These are phyloP conservation scores for Epichloe hybrida DNA, from an alignment of 2,329 filamentous ascomycete species.

Conservation along the genomic window DNA sequence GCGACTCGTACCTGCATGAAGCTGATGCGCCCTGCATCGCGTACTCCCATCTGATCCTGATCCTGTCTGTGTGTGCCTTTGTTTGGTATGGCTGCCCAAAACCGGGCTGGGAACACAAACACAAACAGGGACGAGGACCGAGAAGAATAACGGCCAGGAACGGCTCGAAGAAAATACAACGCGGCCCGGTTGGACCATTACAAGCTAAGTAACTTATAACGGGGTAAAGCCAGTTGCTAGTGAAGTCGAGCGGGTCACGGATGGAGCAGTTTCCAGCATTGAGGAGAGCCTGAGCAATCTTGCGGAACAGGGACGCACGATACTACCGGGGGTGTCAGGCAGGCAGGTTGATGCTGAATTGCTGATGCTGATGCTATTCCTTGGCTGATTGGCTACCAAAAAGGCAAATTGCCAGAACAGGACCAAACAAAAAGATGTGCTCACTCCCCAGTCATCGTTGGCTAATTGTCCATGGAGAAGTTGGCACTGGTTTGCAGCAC, in stretches of 20 bases:
- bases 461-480: too few species aligned
- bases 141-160: neutral
- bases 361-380: too few species aligned
- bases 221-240: neutral
- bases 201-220: neutral
- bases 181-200: neutral
- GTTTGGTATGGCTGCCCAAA: too few species aligned
- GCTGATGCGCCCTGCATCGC: neutral
- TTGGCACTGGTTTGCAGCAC: too few species aligned
- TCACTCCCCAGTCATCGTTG: too few species aligned
- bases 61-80: too few species aligned
- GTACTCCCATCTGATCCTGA: neutral
- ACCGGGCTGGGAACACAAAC: neutral
- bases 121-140: neutral
- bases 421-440: too few species aligned
- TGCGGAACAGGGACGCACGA: neutral
- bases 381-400: too few species aligned
- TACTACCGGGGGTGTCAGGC: neutral
- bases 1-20: neutral
- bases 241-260: neutral
- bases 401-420: too few species aligned
- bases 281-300: conserved; percentile 3
- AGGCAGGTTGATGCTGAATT: too few species aligned
- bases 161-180: neutral
- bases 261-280: neutral